Conservation (phyloP, 2,329 filamentous ascomycete genomes). For the Penicillium sp. region DNA sequence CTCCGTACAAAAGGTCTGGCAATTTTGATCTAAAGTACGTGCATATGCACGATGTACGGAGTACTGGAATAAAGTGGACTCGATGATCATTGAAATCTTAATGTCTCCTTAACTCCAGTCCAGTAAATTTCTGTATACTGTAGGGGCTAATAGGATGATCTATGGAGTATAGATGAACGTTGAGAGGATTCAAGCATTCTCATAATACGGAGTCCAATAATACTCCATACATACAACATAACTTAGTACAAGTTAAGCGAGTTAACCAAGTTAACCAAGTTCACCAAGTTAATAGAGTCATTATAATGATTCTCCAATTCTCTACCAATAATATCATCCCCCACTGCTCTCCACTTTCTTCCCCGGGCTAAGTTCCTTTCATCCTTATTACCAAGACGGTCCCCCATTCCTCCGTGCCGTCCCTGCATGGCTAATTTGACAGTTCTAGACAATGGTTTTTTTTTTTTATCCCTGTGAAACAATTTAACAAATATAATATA, state of each 20-base stretch:
- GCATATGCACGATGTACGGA: neutral
- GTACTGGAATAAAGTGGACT: neutral
- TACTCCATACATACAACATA: no score
- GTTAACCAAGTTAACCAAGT: neutral
- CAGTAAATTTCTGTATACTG: no score
- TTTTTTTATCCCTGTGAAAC: neutral
- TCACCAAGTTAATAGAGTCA: neutral
- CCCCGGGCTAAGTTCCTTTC: conserved; percentile 3
- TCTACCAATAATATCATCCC: neutral
- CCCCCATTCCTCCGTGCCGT: conserved; percentile 9
- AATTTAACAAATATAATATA: neutral
- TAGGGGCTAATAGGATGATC: no score
- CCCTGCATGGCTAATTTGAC: conserved; percentile 2
- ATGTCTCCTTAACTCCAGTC: neutral
- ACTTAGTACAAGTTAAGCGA: no score
- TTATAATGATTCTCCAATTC: neutral
- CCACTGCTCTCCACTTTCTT: conserved; percentile 4
- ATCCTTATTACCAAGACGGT: neutral
- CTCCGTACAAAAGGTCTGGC: no score
- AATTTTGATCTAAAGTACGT: no score
- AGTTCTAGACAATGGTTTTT: neutral
- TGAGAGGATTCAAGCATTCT: no score
- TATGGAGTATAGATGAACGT: no score
- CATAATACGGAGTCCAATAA: no score
- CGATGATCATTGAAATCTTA: neutral